Evolutionary conservation across 1,284 basidiomycete species (phyloP), one percentile per base, ranked within the genome.

Genomic region (Ustilago shanxiensis): DNA sequence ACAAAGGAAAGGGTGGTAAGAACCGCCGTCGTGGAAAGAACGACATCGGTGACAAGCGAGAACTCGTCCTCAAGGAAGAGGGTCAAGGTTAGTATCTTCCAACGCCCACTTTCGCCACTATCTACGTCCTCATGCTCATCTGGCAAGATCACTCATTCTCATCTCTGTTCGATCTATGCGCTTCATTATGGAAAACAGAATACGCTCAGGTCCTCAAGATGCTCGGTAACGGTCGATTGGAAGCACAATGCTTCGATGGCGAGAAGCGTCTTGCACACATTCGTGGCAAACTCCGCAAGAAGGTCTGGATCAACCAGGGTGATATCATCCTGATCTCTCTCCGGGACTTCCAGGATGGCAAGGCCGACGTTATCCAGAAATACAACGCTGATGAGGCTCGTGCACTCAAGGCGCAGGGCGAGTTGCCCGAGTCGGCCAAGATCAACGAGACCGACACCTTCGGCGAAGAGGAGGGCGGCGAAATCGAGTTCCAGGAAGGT

Each of bases 221-320:
- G 97, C 90, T 99, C 60, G 97, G 97, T 61, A 99, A 99, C 86
- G 97, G 97, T 47, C 92, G 96, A 54, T 88, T 99, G 72, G 96
- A 98, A 88, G 96, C 96, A 6, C 92, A 93, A 85, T 98, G 97
- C 88, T 98, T 99, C 85, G 97, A 99, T 87, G 96, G 97, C 58
- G 95, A 97, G 89, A 98, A 98, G 88, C 90, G 96, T 82, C 89
- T 99, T 86, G 96, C 95, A 28, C 97, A 99, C 87, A 99, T 99
- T 86, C 91, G 97, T 87, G 97, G 97, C 62, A 98, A 98, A 89
- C 95, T 99, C 93, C 89, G 97, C 86, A 99, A 99, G 89, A 99
- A 99, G 92, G 95, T 99, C 83, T 99, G 97, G 97, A 99, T 99
- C 87, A 97, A 97, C 86, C 94, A 95, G 83, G 97, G 97, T 81